A percentile compares a stretch with the other conserved stretches of the same genome.
Evolutionary conservation across 2,329 filamentous ascomycete genomes (phyloP).

Genomic region (Stagonosporopsis tanaceti): DNA sequence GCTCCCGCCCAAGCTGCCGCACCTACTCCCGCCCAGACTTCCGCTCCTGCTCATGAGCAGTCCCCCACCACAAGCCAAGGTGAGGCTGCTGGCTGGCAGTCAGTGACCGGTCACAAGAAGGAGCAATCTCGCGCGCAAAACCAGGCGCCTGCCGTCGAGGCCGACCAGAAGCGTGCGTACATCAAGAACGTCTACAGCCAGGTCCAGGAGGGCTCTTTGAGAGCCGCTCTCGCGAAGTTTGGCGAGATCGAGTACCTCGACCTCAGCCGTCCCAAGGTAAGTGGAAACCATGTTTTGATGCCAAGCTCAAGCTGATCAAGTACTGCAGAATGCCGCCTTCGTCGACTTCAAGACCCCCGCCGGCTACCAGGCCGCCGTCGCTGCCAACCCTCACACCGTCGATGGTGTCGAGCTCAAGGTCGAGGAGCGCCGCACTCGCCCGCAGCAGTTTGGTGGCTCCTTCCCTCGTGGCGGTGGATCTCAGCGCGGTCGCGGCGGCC

Average conservation of each 20-base stretch:
- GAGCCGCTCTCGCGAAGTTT: constrained; percentile 72
- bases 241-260: constrained; percentile 71
- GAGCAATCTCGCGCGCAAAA: constrained; percentile 79
- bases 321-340: constrained; percentile 86
- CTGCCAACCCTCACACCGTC: constrained; percentile 85
- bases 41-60: constrained; percentile 47
- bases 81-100: constrained; percentile 82
- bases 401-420: constrained; percentile 84
- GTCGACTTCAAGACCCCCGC: constrained; percentile 87
- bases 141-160: constrained; percentile 68
- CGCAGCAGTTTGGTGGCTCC: constrained; percentile 44
- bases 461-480: constrained; percentile 54
- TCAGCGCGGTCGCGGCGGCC: constrained; percentile 68
- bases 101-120: constrained; percentile 80
- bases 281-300: constrained; percentile 25
- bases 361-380: constrained; percentile 82
- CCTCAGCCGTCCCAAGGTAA: constrained; percentile 77
- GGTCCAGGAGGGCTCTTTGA: constrained; percentile 77
- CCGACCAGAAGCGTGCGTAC: constrained; percentile 83
- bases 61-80: constrained; percentile 57
- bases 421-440: constrained; percentile 80
- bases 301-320: constrained; percentile 24
- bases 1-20: constrained; percentile 45
- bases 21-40: constrained; percentile 38
- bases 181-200: constrained; percentile 96